Conservation (phyloP, 75 land plant species). For the Sequoiadendron giganteum region DNA sequence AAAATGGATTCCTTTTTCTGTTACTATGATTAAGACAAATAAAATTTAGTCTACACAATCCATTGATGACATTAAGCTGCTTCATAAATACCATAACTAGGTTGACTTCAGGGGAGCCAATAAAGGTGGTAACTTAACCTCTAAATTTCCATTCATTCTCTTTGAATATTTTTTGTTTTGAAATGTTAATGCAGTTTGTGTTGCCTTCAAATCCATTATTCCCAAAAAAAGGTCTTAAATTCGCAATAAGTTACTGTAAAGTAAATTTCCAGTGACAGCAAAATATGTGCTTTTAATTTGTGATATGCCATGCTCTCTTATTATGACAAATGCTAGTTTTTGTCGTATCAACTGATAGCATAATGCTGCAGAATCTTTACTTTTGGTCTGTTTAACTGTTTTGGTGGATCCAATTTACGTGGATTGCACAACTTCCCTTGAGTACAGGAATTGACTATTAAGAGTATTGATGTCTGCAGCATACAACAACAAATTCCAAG, state of each 20-base stretch:
- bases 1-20: not conserved
- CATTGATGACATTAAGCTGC: not conserved
- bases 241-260: not conserved
- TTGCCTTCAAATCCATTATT: not conserved
- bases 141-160: not conserved
- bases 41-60: not conserved
- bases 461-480: slow-evolving; percentile 5
- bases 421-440: not conserved
- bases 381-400: not conserved
- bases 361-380: not conserved
- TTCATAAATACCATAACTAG: not conserved
- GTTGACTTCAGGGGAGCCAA: not conserved
- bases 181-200: not conserved
- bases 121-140: not conserved
- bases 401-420: not conserved
- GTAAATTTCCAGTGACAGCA: not conserved
- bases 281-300: not conserved
- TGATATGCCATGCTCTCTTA: not conserved
- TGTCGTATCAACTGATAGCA: not conserved
- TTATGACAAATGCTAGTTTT: not conserved
- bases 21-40: not conserved
- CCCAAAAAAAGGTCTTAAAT: not conserved
- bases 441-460: not conserved
- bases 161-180: not conserved
- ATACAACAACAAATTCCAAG: slow-evolving; percentile 24